Base-by-base conservation (phyloP, 139 green algal genomes). In the Pleodorina starrii region DNA sequence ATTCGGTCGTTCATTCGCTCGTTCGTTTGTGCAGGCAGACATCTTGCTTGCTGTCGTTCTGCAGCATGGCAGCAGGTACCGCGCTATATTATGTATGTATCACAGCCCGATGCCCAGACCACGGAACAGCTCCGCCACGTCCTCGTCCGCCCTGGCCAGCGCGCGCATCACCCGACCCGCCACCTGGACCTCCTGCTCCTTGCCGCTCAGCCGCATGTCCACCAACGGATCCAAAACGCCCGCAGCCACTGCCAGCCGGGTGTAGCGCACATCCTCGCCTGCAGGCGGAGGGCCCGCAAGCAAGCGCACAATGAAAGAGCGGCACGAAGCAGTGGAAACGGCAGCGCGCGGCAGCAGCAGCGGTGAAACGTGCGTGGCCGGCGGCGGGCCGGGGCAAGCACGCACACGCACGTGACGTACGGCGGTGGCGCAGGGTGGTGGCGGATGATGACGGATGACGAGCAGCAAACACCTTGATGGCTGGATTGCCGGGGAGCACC, bases 211-310 rank as follows among this genome's bases (percentile, higher is more conserved):
- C 14, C 46, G 51, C 81, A 87, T 87, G 38, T 36, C 27, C 1
- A 87, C 42, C 43, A 78, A 16, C 19, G 81, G 81, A 59, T 87
- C 81, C 60, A 87, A 36, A 12, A 77, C 81, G 0, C 60, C 81
- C 43, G 44, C 27, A 14, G 57, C 16, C n/a, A 87, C 43, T 2
- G 60, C 81, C 14, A 32, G 23, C 43, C 54, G 38, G n/a, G 29
- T 3, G 81, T 78, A 87, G 29, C 60, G 42, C 42, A 27, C 60
- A 42, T 87, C 60, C 4, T 77, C n/a, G 1, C 81, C 81, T 87
- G 57, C 14, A 23, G 16, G 25, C 1, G n/a, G n/a, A n/a, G n/a
- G 1, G 6, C 3, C 10, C 9, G 38, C 23, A 36, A 3, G 1
- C 27, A 12, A 46, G 10, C 9, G 35, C 2, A 78, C 12, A 4